These are phyloP conservation scores for Amyloporia xantha DNA, from an alignment of 768 basidiomycete genomes.

Conservation along the genomic window DNA sequence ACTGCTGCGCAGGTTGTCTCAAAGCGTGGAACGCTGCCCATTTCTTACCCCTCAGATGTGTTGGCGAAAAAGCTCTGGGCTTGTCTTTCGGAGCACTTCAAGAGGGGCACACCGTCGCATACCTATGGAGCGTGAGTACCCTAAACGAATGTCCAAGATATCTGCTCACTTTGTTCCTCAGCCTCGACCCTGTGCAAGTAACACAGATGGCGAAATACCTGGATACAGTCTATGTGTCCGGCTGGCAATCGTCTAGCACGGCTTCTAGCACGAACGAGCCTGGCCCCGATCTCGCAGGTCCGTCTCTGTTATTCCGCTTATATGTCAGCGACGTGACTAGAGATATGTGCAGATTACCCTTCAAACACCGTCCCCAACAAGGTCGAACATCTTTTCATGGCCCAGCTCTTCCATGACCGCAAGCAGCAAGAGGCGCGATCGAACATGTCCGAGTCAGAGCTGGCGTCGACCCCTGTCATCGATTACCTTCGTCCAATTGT, in stretches of 20 bases:
- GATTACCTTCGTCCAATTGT: conserved; percentile 94
- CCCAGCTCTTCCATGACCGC: conserved; percentile 98
- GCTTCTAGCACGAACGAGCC: conserved; percentile 94
- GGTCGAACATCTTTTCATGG: conserved; percentile 96
- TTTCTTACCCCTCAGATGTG: conserved; percentile 80
- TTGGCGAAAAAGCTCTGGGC: conserved; percentile 84
- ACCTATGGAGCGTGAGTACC: conserved; percentile 95
- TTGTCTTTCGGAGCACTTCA: conserved; percentile 69
- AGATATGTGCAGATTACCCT: conserved; percentile 68
- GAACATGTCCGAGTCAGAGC: conserved; percentile 60
- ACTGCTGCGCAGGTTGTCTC: conserved; percentile 89
- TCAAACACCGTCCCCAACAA: conserved; percentile 99
- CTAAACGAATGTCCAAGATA: neutral
- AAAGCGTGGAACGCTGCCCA: conserved; percentile 83
- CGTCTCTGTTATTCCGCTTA: neutral
- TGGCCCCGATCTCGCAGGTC: conserved; percentile 95
- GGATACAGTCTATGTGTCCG: conserved; percentile 98
- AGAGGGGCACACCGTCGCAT: conserved; percentile 75
- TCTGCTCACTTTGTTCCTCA: conserved; percentile 25
- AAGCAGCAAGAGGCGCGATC: conserved; percentile 86
- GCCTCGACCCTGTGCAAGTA: conserved; percentile 94
- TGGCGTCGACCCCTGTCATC: conserved; percentile 59
- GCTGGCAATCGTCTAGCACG: conserved; percentile 92
- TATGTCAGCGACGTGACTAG: neutral
- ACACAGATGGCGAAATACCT: conserved; percentile 99